Conservation (phyloP, 2,329 filamentous ascomycete genomes). For the Pseudogymnoascus sp. region DNA sequence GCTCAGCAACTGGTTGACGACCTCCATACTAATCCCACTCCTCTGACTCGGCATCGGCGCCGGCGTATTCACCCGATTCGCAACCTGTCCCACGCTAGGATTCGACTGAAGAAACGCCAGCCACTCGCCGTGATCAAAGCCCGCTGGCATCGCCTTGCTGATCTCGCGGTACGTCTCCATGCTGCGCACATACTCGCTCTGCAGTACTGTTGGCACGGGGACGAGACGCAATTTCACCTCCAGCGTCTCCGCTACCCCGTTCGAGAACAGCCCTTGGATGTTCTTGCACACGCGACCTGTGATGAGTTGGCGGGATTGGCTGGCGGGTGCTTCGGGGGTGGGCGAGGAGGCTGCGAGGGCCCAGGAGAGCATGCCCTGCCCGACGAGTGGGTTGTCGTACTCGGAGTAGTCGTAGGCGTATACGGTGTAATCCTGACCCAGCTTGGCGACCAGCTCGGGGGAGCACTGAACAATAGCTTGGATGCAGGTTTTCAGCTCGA, state of each 20-base stretch:
- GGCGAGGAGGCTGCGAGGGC: constrained; percentile 52
- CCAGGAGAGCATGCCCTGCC: constrained; percentile 91
- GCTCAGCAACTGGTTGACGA: constrained; percentile 26
- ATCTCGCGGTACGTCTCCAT: constrained; percentile 53
- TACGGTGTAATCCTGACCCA: constrained; percentile 77
- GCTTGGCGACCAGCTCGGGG: constrained; percentile 71
- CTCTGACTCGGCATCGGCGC: constrained; percentile 15
- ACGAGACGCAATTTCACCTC: constrained; percentile 88
- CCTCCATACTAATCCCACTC: constrained; percentile 26
- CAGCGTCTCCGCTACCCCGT: constrained; percentile 75
- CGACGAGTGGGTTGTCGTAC: constrained; percentile 83
- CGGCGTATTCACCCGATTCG: constrained; percentile 21
- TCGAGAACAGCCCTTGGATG: constrained; percentile 72
- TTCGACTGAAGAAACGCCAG: constrained; percentile 67
- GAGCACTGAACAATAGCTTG: constrained; percentile 71
- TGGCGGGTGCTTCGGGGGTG: constrained; percentile 43
- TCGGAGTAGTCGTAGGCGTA: constrained; percentile 97
- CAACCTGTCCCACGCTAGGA: constrained; percentile 39
- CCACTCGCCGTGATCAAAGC: constrained; percentile 69
- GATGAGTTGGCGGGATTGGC: constrained; percentile 61
- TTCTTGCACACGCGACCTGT: constrained; percentile 89
- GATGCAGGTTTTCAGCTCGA: constrained; percentile 80
- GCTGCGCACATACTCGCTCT: constrained; percentile 51
- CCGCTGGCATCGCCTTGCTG: constrained; percentile 47
- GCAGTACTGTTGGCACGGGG: constrained; percentile 52